These are phyloP conservation scores for Fusarium gaditjirri DNA, from an alignment of 2,329 filamentous ascomycete genomes.

Conservation along the genomic window DNA sequence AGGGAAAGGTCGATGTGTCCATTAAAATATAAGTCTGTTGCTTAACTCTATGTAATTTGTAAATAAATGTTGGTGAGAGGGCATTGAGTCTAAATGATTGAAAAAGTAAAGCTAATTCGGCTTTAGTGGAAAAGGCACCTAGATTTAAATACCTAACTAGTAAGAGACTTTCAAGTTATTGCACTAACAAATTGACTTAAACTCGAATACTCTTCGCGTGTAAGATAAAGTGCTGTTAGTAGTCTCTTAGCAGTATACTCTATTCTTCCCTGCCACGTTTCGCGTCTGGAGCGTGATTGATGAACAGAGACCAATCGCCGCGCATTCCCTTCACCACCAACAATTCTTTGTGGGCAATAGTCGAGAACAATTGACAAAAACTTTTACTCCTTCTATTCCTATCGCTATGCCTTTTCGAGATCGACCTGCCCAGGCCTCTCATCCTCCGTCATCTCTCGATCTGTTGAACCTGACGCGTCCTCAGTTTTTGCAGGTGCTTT, in stretches of 20 bases:
- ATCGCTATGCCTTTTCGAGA: not conserved
- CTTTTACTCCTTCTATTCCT: not conserved
- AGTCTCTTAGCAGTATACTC: accelerated
- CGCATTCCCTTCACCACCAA: not conserved
- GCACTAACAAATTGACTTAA: not conserved
- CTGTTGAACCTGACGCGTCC: not conserved
- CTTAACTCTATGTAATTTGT: accelerated
- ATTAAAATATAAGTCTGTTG: accelerated
- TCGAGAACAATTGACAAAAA: not conserved
- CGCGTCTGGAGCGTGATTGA: not conserved
- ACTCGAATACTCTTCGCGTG: accelerated
- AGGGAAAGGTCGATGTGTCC: accelerated
- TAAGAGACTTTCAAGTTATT: accelerated
- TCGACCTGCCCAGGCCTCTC: not conserved
- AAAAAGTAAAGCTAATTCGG: accelerated
- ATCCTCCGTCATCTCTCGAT: not conserved
- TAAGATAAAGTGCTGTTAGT: accelerated
- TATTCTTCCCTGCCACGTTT: accelerated
- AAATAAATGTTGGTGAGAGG: accelerated
- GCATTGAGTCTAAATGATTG: accelerated
- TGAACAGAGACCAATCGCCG: accelerated
- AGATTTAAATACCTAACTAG: accelerated
- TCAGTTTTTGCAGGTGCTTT: not conserved
- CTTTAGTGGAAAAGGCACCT: accelerated
- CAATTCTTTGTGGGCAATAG: accelerated